Percentiles rank a stretch among this genome's conserved stretches.
These are phyloP conservation scores for Diphasiastrum complanatum DNA, from an alignment of 83 land plant species.

Conservation along the genomic window DNA sequence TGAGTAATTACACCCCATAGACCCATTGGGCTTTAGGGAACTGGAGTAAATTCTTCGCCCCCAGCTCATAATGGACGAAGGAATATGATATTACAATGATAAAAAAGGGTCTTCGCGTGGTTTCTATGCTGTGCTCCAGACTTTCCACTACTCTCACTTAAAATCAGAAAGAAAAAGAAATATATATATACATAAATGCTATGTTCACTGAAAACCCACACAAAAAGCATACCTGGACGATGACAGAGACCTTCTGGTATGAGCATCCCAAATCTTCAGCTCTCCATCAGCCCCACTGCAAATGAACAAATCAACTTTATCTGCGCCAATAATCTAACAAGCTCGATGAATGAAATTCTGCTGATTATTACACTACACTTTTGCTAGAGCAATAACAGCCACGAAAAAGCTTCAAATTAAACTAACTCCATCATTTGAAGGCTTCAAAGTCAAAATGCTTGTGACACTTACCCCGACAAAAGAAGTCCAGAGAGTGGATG, in stretches of 20 bases:
- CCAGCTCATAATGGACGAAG: no score
- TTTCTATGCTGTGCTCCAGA: no score
- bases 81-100: no score
- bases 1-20: no score
- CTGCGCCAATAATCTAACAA: background rate
- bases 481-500: slow-evolving; percentile 46
- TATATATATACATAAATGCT: no score
- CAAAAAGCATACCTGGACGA: slow-evolving; percentile 44
- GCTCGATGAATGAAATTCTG: background rate
- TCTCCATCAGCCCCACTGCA: slow-evolving; percentile 69
- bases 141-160: no score
- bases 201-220: no score
- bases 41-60: no score
- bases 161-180: no score
- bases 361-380: background rate
- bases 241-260: slow-evolving; percentile 50
- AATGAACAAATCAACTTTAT: background rate
- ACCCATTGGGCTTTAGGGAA: no score
- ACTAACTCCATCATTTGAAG: background rate
- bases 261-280: slow-evolving; percentile 60
- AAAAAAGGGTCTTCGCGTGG: no score
- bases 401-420: background rate
- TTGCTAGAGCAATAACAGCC: background rate
- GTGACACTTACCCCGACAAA: slow-evolving; percentile 48
- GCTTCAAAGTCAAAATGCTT: background rate